Evolutionary conservation across 805 yeast species (phyloP).

Genomic region (Candida nemodendra): DNA sequence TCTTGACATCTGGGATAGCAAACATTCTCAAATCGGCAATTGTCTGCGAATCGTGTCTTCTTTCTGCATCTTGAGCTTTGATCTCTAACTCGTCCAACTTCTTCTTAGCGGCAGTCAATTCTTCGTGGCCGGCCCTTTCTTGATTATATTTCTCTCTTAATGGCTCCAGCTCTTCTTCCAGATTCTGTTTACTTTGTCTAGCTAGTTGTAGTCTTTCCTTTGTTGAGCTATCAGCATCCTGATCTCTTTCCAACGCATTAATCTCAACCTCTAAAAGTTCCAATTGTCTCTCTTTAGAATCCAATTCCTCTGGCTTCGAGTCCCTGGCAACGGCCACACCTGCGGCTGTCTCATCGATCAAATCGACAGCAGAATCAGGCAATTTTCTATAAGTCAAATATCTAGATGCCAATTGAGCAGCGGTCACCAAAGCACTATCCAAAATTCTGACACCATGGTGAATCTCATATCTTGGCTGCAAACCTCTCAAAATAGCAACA

Average conservation of each 20-base stretch:
- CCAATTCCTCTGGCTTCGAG: slow-evolving; percentile 95
- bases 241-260: slow-evolving; percentile 94
- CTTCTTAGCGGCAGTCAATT: slow-evolving; percentile 83
- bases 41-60: slow-evolving; percentile 90
- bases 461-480: slow-evolving; percentile 91
- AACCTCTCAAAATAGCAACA: slow-evolving; percentile 92
- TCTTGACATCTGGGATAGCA: slow-evolving; percentile 91
- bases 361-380: slow-evolving; percentile 96
- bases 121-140: slow-evolving; percentile 90
- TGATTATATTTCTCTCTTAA: slow-evolving; percentile 79
- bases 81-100: slow-evolving; percentile 88
- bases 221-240: slow-evolving; percentile 77
- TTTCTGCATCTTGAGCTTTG: slow-evolving; percentile 94
- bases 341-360: slow-evolving; percentile 95
- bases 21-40: slow-evolving; percentile 96
- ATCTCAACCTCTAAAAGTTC: slow-evolving; percentile 93
- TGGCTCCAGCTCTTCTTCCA: slow-evolving; percentile 84
- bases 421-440: slow-evolving; percentile 90
- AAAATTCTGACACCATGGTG: slow-evolving; percentile 97
- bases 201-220: slow-evolving; percentile 84
- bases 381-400: slow-evolving; percentile 92
- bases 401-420: slow-evolving; percentile 92
- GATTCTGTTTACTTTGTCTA: slow-evolving; percentile 70
- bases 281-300: slow-evolving; percentile 87
- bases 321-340: slow-evolving; percentile 98